Conservation (phyloP, 2,329 filamentous ascomycete genomes). For the Septoria linicola region DNA sequence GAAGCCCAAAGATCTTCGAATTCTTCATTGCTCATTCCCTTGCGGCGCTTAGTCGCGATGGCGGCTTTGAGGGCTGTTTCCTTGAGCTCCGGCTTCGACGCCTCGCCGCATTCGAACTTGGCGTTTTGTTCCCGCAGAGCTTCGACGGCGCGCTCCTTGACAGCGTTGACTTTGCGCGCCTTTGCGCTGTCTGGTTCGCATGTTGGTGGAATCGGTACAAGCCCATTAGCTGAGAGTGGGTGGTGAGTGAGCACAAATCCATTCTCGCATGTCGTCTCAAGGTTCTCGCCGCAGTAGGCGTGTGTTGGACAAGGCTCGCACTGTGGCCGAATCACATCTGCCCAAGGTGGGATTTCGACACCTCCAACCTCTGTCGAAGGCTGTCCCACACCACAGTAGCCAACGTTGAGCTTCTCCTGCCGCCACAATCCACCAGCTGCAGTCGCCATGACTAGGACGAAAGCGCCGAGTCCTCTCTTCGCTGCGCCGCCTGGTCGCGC, state of each 20-base stretch:
- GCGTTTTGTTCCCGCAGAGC: slow-evolving; percentile 81
- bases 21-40: slow-evolving; percentile 79
- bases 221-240: slow-evolving; percentile 75
- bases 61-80: slow-evolving; percentile 72
- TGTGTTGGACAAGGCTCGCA: slow-evolving; percentile 90
- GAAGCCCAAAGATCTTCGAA: slow-evolving; percentile 85
- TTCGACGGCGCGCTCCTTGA: slow-evolving; percentile 84
- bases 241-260: slow-evolving; percentile 86
- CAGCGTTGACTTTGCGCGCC: slow-evolving; percentile 77
- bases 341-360: slow-evolving; percentile 70
- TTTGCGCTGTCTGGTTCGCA: slow-evolving; percentile 96
- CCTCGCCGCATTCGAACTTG: slow-evolving; percentile 84
- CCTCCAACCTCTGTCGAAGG: slow-evolving; percentile 60
- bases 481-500: slow-evolving; percentile 47
- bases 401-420: slow-evolving; percentile 93
- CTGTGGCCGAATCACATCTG: slow-evolving; percentile 68
- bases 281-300: slow-evolving; percentile 79
- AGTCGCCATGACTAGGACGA: slow-evolving; percentile 67
- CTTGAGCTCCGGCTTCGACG: slow-evolving; percentile 64
- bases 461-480: slow-evolving; percentile 65
- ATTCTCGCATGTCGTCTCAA: slow-evolving; percentile 75
- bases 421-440: slow-evolving; percentile 81
- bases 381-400: slow-evolving; percentile 82
- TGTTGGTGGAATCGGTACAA: slow-evolving; percentile 81
- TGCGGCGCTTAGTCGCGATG: slow-evolving; percentile 73